Evolutionary conservation across 2,329 filamentous ascomycete genomes (phyloP), one percentile per base, ranked within the genome.

Genomic region (Emmonsiellopsis sp.): DNA sequence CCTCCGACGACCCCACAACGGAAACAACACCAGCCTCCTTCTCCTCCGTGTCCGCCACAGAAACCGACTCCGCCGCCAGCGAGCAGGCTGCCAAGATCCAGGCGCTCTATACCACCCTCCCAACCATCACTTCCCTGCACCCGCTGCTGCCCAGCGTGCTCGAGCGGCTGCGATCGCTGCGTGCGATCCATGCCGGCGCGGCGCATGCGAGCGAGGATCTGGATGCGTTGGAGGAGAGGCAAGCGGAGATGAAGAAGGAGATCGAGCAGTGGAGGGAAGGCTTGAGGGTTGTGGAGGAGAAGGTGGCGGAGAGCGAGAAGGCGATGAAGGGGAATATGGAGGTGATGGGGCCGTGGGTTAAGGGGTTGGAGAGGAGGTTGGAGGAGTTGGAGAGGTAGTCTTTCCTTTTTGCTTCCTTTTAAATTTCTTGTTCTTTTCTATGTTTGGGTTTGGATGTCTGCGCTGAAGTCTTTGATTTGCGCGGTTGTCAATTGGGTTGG

Each of bases 81-180:
- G 89, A 95, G 62, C 87, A 94, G 62, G 79, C 84, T 41, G 79
- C 87, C 51, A 95, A 95, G 68, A 87, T 98, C 67, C 93, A 95
- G 59, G 88, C 91, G 1, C 80, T 98, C 5, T 96, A 96, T 70
- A 86, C 87, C 1, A 88, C 89, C 2, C 75, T 98, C 13, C 86
- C 90, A 1, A 93, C 89, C 0, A 93, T 98, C 55, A 90, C 95
- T 70, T 87, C 80, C 54, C 77, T 98, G 7, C 80, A 89, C 5
- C 93, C 93, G 1, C 78, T 95, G 15, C 78, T 98, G 3, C 92
- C 93, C 1, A 82, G 89, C 5, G 77, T 97, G 8, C 77, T 98
- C 9, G 90, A 96, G 63, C 82, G 93, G 30, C 74, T 98, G 50
- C 81, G 91, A 54, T 94, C 89, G 7, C 76, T 98, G 53, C 81